Percentiles rank a stretch among this genome's conserved stretches.
Evolutionary conservation across 2,329 filamentous ascomycete species (phyloP).

Genomic region (Stylonectria norvegica): DNA sequence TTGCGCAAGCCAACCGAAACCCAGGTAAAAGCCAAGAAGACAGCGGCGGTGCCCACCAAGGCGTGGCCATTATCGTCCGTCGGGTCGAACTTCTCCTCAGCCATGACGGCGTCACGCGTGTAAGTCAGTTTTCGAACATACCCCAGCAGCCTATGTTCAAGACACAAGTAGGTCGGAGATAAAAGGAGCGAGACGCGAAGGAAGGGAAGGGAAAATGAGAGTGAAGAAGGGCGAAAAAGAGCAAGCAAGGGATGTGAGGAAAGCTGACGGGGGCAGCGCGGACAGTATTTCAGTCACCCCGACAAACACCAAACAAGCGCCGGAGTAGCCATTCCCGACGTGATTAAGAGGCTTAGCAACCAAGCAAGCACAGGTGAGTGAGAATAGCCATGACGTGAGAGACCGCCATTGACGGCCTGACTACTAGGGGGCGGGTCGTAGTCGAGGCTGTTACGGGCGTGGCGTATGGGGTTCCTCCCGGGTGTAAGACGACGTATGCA

Average conservation of each 20-base stretch:
- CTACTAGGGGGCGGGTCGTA: neutral
- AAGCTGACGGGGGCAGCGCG: neutral
- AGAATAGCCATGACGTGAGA: too few species aligned
- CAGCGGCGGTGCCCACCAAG: slow-evolving; percentile 35
- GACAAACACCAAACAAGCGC: neutral
- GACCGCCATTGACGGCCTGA: neutral
- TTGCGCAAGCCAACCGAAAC: slow-evolving; percentile 41
- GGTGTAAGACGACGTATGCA: slow-evolving; percentile 19
- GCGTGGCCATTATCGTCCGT: slow-evolving; percentile 38
- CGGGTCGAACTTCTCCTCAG: slow-evolving; percentile 30
- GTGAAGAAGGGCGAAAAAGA: neutral
- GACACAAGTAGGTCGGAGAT: slow-evolving; percentile 2
- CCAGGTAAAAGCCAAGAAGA: slow-evolving; percentile 40
- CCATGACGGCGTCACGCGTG: slow-evolving; percentile 30
- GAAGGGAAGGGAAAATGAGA: neutral
- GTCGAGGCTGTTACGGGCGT: slow-evolving; percentile 11
- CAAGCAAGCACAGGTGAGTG: too few species aligned
- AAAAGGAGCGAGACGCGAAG: slow-evolving; percentile 2
- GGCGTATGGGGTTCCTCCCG: slow-evolving; percentile 4
- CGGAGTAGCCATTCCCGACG: too few species aligned
- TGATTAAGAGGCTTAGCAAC: too few species aligned
- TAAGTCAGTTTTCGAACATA: slow-evolving; percentile 18
- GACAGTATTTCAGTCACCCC: neutral
- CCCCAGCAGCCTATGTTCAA: slow-evolving; percentile 8
- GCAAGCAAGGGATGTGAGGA: too few species aligned